Base-by-base conservation (phyloP, 2,329 filamentous ascomycete genomes). In the Nectriaceae sp. region DNA sequence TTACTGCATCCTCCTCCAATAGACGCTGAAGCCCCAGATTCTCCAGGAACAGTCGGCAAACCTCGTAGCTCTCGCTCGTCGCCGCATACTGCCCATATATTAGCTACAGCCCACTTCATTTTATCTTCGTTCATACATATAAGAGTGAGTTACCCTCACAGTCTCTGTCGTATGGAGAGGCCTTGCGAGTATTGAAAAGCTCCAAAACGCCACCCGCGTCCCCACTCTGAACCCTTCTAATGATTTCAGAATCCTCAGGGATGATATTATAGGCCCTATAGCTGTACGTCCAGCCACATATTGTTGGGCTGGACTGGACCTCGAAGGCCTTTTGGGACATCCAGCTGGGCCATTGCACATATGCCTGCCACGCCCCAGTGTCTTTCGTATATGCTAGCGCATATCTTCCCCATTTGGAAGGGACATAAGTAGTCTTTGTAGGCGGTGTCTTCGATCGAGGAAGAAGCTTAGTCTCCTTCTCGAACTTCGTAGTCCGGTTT, bases 161-260 rank as follows among this genome's bases (percentile, higher is more conserved):
- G n/a, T 52, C 46, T 8, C 40, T 54, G n/a, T 65, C 62, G 15
- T 60, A 65, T 0, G 59, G 61, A 0, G 62, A 64, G 11, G 63
- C 63, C 20, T 55, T 5, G 3, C 50, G 52, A 0, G 11, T 19
- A 1, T 5, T 35, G 18, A 65, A 63, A 2, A 65, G 46, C 4
- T 64, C 39, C 2, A 55, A n/a, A 4, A 64, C 49, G 0, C 62
- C 55, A 8, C 3, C 5, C 2, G 13, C 44, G 2, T 65, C 61
- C 2, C 63, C 63, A 0, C 15, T 6, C 1, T 2, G 0, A 2
- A 63, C 41, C 4, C 4, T 52, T 1, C 13, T 15, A 0, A 65
- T 42, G 3, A 65, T 44, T 2, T 63, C 52, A 1, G 57, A 54
- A 0, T 57, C 2, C 0, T 11, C 4, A 0, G 60, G 39, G 1